Conservation (phyloP, 768 basidiomycete species). For the Termitomyces sp. region DNA sequence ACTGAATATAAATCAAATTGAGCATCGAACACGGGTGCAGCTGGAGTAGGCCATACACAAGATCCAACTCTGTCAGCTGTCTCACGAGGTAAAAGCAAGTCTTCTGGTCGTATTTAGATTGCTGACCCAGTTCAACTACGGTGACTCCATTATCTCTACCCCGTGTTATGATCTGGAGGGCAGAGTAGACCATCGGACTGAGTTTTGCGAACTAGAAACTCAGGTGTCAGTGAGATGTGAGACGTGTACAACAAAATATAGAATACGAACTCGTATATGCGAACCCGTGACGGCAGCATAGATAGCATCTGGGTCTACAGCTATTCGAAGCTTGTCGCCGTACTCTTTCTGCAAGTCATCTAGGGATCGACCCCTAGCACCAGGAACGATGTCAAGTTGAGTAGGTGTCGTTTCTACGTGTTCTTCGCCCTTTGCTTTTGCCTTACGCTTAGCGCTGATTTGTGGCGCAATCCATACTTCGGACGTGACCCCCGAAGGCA, state of each 20-base stretch:
- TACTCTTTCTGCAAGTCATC: constrained; percentile 51
- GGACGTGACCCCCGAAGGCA: constrained; percentile 51
- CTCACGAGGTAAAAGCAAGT: constrained; percentile 84
- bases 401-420: constrained; percentile 35
- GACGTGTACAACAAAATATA: not conserved
- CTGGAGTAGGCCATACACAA: constrained; percentile 48
- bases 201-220: constrained; percentile 62
- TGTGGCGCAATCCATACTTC: constrained; percentile 81
- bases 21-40: not conserved
- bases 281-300: constrained; percentile 82
- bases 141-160: constrained; percentile 75
- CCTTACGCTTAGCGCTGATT: constrained; percentile 60
- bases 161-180: constrained; percentile 80
- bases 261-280: constrained; percentile 64
- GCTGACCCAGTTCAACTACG: constrained; percentile 69
- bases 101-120: constrained; percentile 83
- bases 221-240: constrained; percentile 4
- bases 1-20: constrained; percentile 26
- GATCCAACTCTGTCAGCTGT: constrained; percentile 65
- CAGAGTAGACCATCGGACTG: constrained; percentile 80
- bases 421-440: constrained; percentile 50
- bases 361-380: constrained; percentile 50
- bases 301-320: constrained; percentile 67
- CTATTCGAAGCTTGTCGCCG: constrained; percentile 64
- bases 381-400: constrained; percentile 46